These are phyloP conservation scores for Cenchrus fungigraminus DNA, from an alignment of 176 grass and related monocot genomes.

Conservation along the genomic window DNA sequence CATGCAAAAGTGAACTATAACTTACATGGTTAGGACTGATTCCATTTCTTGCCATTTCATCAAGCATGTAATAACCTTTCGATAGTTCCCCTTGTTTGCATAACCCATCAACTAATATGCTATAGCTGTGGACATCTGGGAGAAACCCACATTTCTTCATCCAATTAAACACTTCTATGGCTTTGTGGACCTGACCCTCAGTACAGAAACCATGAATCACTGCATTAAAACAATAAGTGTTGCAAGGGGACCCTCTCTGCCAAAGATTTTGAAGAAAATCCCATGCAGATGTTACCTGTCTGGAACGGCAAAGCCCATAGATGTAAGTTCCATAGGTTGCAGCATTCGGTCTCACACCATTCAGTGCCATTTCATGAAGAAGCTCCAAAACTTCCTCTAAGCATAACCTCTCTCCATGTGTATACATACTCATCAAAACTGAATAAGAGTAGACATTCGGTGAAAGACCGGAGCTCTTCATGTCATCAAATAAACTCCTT, in stretches of 20 bases:
- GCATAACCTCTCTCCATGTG: slow-evolving; percentile 50
- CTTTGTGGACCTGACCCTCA: slow-evolving; percentile 46
- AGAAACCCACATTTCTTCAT: slow-evolving; percentile 49
- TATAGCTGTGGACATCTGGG: slow-evolving; percentile 62
- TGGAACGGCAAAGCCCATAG: slow-evolving; percentile 54
- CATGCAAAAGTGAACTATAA: slow-evolving; percentile 64
- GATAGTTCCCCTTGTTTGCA: slow-evolving; percentile 60
- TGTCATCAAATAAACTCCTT: slow-evolving; percentile 66
- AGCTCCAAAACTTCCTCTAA: slow-evolving; percentile 63
- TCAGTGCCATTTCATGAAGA: slow-evolving; percentile 58
- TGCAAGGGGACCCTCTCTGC: slow-evolving; percentile 51
- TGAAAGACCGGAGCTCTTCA: slow-evolving; percentile 57
- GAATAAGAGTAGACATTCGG: slow-evolving; percentile 74
- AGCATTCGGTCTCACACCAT: slow-evolving; percentile 54
- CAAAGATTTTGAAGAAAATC: slow-evolving; percentile 54
- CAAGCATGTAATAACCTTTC: slow-evolving; percentile 44
- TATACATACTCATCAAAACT: slow-evolving; percentile 63
- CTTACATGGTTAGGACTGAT: slow-evolving; percentile 53
- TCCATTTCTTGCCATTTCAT: slow-evolving; percentile 64
- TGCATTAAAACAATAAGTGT: slow-evolving; percentile 63
- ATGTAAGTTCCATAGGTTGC: slow-evolving; percentile 70
- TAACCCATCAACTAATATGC: slow-evolving; percentile 61
- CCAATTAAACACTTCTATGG: slow-evolving; percentile 52
- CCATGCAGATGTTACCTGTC: slow-evolving; percentile 50
- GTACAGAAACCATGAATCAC: slow-evolving; percentile 75